Percentiles rank a stretch among this genome's conserved stretches.
Conservation (phyloP, 805 yeast species). For the Candida odintsovae region DNA sequence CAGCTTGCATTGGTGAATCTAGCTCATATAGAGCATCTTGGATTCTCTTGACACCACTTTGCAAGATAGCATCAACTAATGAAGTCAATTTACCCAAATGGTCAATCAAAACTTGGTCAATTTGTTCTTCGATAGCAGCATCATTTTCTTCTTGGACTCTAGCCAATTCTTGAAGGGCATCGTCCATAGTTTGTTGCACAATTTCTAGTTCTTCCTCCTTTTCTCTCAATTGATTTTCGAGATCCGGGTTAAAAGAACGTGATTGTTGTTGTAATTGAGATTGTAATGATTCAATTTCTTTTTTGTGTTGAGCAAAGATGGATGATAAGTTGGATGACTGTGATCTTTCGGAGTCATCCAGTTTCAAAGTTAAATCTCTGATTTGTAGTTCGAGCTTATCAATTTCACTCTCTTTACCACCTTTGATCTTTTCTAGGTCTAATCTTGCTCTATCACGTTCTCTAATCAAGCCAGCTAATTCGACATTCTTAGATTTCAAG, state of each 20-base stretch:
- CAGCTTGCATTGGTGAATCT: conserved; percentile 77
- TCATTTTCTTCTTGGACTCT: conserved; percentile 42
- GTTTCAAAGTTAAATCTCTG: conserved; percentile 51
- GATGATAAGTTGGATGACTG: conserved; percentile 60
- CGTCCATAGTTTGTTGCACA: conserved; percentile 73
- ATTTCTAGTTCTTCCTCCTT: conserved; percentile 78
- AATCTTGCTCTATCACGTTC: conserved; percentile 86
- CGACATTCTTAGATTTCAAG: conserved; percentile 77
- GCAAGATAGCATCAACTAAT: conserved; percentile 64
- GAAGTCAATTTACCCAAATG: conserved; percentile 46
- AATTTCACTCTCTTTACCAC: conserved; percentile 57
- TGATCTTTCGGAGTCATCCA: conserved; percentile 53
- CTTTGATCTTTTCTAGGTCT: conserved; percentile 67
- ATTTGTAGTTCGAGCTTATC: conserved; percentile 62
- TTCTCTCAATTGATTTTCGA: conserved; percentile 47
- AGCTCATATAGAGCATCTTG: conserved; percentile 68
- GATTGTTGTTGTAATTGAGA: conserved; percentile 24
- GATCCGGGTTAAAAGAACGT: conserved; percentile 21
- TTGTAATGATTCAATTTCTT: conserved; percentile 51
- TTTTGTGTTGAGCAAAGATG: conserved; percentile 55
- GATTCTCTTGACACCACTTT: conserved; percentile 61
- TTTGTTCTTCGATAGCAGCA: conserved; percentile 50
- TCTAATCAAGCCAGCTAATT: conserved; percentile 80
- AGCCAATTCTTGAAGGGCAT: conserved; percentile 56
- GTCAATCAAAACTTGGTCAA: conserved; percentile 44